Conservation (phyloP, 306 rosid genomes). For the Sphenostylis stenocarpa region DNA sequence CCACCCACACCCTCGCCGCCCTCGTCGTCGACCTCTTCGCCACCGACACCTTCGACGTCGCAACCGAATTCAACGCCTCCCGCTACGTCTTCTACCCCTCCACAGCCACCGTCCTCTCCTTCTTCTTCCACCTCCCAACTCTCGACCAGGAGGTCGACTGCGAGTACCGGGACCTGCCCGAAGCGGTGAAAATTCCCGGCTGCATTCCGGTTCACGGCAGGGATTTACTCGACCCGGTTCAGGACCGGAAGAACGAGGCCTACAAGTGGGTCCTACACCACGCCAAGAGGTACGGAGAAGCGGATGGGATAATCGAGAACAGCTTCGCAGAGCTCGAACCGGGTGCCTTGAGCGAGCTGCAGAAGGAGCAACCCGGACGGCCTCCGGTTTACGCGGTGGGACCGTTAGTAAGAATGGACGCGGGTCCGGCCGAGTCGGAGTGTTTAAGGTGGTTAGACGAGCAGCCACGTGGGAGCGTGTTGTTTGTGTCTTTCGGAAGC, state of each 20-base stretch:
- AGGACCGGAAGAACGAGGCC: conserved; percentile 64
- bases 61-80: conserved; percentile 47
- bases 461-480: conserved; percentile 54
- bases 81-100: conserved; percentile 63
- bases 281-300: conserved; percentile 43
- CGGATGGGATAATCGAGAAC: conserved; percentile 60
- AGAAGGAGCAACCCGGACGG: conserved; percentile 31
- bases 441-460: conserved; percentile 59
- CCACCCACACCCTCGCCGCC: conserved; percentile 32
- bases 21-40: conserved; percentile 68
- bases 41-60: conserved; percentile 74
- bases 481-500: conserved; percentile 61
- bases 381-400: conserved; percentile 68
- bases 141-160: conserved; percentile 44
- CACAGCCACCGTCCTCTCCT: conserved; percentile 49
- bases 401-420: conserved; percentile 33
- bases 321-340: conserved; percentile 69
- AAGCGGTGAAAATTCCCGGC: conserved; percentile 65
- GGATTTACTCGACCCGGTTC: conserved; percentile 68
- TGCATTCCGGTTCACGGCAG: conserved; percentile 52
- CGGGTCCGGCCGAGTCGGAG: neutral
- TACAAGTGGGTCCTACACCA: conserved; percentile 56
- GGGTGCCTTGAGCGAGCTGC: conserved; percentile 41
- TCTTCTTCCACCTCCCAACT: conserved; percentile 45
- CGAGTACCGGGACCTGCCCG: conserved; percentile 52